phyloP scores from a whole-genome alignment of 2,329 filamentous ascomycete species.

The Beauveria sp. region DNA sequence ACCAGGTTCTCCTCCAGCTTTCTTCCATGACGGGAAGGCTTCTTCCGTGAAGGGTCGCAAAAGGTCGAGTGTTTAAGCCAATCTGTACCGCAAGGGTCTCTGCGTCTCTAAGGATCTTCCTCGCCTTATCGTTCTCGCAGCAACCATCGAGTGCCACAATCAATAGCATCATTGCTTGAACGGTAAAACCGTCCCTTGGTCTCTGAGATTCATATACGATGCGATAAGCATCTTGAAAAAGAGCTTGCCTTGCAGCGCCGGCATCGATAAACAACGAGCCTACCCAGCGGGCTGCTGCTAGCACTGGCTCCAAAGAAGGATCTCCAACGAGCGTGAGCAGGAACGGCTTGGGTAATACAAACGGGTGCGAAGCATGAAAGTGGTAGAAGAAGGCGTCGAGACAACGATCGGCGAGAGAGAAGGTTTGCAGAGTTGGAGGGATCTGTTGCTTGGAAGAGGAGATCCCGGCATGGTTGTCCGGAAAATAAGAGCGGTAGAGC shows the following conservation, averaged over 20 bases:
- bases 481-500: slow-evolving; percentile 28
- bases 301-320: slow-evolving; percentile 37
- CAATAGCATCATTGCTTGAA: slow-evolving; percentile 72
- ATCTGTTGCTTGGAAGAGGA: slow-evolving; percentile 5
- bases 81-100: slow-evolving; percentile 68
- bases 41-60: slow-evolving; percentile 54
- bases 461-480: slow-evolving; percentile 24
- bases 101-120: slow-evolving; percentile 57
- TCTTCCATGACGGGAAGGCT: slow-evolving; percentile 67
- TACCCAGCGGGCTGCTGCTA: slow-evolving; percentile 48
- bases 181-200: slow-evolving; percentile 51
- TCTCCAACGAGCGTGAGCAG: slow-evolving; percentile 43
- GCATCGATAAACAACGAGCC: slow-evolving; percentile 48
- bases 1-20: slow-evolving; percentile 84
- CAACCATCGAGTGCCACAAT: slow-evolving; percentile 72
- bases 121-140: slow-evolving; percentile 61
- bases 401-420: slow-evolving; percentile 42
- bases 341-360: slow-evolving; percentile 45
- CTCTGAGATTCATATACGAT: slow-evolving; percentile 39
- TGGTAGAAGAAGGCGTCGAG: slow-evolving; percentile 51
- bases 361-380: slow-evolving; percentile 51
- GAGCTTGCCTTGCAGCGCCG: slow-evolving; percentile 36
- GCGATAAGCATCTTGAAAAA: slow-evolving; percentile 51
- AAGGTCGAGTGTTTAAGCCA: slow-evolving; percentile 64
- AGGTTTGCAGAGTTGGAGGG: slow-evolving; percentile 17